A percentile compares a stretch with the other conserved stretches of the same genome.
phyloP scores from a whole-genome alignment of 2,329 filamentous ascomycete genomes.

The Trichoderma sp. region DNA sequence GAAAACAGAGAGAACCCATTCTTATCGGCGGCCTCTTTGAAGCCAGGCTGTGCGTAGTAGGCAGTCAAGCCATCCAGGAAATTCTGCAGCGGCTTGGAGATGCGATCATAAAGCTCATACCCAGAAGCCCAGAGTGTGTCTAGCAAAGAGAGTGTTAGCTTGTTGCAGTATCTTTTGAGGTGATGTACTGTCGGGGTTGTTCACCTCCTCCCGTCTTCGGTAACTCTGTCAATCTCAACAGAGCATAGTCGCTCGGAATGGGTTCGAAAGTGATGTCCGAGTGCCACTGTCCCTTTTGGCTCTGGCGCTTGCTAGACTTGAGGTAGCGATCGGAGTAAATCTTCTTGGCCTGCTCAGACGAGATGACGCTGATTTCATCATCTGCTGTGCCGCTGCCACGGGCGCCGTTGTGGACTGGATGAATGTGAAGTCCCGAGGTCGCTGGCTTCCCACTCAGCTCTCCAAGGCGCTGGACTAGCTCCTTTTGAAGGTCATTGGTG shows the following conservation, averaged over 20 bases:
- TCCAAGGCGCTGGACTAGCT: constrained; percentile 43
- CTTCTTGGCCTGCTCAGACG: constrained; percentile 40
- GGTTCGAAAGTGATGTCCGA: constrained; percentile 52
- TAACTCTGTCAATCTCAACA: constrained; percentile 58
- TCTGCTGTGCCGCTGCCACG: constrained; percentile 45
- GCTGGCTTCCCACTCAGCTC: constrained; percentile 44
- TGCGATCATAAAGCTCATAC: constrained; percentile 60
- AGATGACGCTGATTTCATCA: constrained; percentile 53
- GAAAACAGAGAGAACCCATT: constrained; percentile 51
- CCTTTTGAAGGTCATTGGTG: constrained; percentile 43
- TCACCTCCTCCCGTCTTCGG: constrained; percentile 57
- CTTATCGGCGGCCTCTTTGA: constrained; percentile 52
- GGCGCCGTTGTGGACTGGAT: constrained; percentile 56
- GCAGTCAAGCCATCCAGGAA: constrained; percentile 54
- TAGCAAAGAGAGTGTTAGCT: constrained; percentile 34
- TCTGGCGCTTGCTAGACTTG: constrained; percentile 29
- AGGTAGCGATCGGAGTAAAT: constrained; percentile 57
- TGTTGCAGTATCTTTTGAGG: not conserved
- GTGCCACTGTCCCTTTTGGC: constrained; percentile 42
- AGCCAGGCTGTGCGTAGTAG: constrained; percentile 51
- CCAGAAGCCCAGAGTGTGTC: constrained; percentile 59
- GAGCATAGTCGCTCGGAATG: constrained; percentile 62
- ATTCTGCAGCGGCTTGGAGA: constrained; percentile 51
- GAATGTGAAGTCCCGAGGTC: constrained; percentile 56
- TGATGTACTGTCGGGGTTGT: not conserved